These are phyloP conservation scores for Hypoxylon intermedium DNA, from an alignment of 495 filamentous ascomycete genomes.

Conservation along the genomic window DNA sequence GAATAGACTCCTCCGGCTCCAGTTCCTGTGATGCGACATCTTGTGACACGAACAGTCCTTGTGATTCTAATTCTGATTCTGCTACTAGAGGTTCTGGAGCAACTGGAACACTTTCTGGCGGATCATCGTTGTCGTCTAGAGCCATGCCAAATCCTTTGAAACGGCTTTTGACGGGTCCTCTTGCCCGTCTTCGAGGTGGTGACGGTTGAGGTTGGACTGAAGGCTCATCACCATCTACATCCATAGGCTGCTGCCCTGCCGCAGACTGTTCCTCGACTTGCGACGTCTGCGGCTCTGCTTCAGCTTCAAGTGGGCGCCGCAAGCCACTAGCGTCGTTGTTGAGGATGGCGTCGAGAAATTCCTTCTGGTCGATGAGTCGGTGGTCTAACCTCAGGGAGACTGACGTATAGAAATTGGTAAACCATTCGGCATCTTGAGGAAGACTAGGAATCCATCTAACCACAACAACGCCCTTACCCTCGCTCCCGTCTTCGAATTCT, in stretches of 20 bases:
- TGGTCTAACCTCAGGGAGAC: conserved; percentile 76
- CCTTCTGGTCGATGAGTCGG: conserved; percentile 84
- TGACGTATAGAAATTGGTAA: conserved; percentile 66
- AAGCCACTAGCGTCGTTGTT: conserved; percentile 74
- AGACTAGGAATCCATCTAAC: conserved; percentile 74
- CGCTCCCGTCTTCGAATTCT: conserved; percentile 65
- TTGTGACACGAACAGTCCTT: conserved; percentile 51
- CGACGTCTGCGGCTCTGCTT: conserved; percentile 29
- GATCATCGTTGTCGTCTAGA: conserved; percentile 45
- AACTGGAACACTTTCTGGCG: conserved; percentile 12
- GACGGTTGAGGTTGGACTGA: conserved; percentile 19
- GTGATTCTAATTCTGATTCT: conserved; percentile 31
- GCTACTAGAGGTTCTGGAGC: conserved; percentile 5
- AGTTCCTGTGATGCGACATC: conserved; percentile 20
- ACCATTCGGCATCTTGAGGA: conserved; percentile 71
- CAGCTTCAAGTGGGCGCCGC: conserved; percentile 64
- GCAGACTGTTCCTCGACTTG: conserved; percentile 14
- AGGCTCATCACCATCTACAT: conserved; percentile 40
- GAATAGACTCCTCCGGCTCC: conserved; percentile 28
- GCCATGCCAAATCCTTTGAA: conserved; percentile 73
- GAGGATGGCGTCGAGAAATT: conserved; percentile 91
- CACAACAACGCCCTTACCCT: conserved; percentile 75
- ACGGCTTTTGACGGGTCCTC: conserved; percentile 61
- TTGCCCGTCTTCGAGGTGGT: conserved; percentile 40
- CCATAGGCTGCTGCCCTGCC: conserved; percentile 41